phyloP scores from a whole-genome alignment of 257 asterid genomes.

The Eustoma russellianum region DNA sequence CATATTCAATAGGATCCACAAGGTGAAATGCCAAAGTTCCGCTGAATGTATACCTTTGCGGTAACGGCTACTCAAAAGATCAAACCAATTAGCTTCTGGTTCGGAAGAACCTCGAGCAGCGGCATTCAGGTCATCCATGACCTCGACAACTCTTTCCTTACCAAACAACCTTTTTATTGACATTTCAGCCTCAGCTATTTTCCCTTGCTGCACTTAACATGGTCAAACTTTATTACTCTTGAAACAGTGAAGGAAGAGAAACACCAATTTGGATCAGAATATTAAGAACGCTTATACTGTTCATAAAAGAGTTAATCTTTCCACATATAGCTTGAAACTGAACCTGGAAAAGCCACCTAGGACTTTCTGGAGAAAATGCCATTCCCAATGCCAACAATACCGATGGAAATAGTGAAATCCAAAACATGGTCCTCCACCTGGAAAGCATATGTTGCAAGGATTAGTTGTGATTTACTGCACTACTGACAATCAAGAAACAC shows the following conservation, averaged over 20 bases:
- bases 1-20: not conserved
- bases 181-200: conserved; percentile 52
- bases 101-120: conserved; percentile 65
- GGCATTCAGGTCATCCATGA: conserved; percentile 69
- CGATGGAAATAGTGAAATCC: conserved; percentile 71
- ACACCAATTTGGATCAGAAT: conserved; percentile 8
- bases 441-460: conserved; percentile 10
- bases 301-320: not conserved
- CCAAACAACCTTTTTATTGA: conserved; percentile 66
- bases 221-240: conserved; percentile 14
- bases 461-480: no score
- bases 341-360: conserved; percentile 94
- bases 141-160: conserved; percentile 84
- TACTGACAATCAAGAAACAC: no score
- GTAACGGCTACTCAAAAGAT: conserved; percentile 87
- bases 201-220: conserved; percentile 62
- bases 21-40: not conserved
- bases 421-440: conserved; percentile 99
- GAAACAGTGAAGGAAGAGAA: not conserved
- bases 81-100: conserved; percentile 93
- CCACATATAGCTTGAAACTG: not conserved
- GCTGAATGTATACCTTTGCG: conserved; percentile 55
- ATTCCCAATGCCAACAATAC: conserved; percentile 77
- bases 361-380: conserved; percentile 96
- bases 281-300: not conserved